Evolutionary conservation across 257 asterid genomes (phyloP), one percentile per base, ranked within the genome.

Genomic region (Fraxinus anomala): DNA sequence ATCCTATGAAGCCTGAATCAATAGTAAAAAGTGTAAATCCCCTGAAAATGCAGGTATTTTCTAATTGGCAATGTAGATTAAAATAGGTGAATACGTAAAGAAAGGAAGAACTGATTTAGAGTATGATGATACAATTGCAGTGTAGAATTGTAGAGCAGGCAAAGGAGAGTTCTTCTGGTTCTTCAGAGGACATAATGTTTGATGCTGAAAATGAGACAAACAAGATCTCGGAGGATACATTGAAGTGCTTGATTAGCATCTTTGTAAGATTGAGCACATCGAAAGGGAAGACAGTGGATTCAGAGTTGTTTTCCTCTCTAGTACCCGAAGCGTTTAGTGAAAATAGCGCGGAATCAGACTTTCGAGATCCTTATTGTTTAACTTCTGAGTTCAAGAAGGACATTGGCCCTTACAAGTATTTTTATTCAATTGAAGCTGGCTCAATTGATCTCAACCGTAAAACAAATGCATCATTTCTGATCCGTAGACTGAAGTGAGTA

Each of bases 211-310:
- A 78, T 16, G 88, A 83, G 86, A 91, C 86, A 6, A 92, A 91
- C 75, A 89, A 77, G 76, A 76, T 83, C 74, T 94, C 97, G 2
- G 88, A 86, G 80, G 90, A 92, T 77, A 85, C 88, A 66, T 84
- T 94, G 85, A 94, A 86, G 83, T 94, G 96, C 84, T 84, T 94
- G 76, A 86, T 80, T 82, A 84, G 77, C 73, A 89, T 89, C 68
- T 89, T 89, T 54, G 77, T 86, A 21, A 89, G 97, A 85, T 76
- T 89, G 84, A 89, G 91, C 80, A 74, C 87, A 70, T 83, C 89
- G n/a, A 87, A 85, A 82, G 85, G 93, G 82, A 91, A 88, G 83
- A 85, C 92, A 17, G 72, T 84, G 88, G 90, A 93, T 82, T 54
- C 80, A 17, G 88, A 83, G 66, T 77, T 80, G 16, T 89, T 82